Base-by-base conservation (phyloP, 495 filamentous ascomycete species). In the Cudoniella acicularis region DNA sequence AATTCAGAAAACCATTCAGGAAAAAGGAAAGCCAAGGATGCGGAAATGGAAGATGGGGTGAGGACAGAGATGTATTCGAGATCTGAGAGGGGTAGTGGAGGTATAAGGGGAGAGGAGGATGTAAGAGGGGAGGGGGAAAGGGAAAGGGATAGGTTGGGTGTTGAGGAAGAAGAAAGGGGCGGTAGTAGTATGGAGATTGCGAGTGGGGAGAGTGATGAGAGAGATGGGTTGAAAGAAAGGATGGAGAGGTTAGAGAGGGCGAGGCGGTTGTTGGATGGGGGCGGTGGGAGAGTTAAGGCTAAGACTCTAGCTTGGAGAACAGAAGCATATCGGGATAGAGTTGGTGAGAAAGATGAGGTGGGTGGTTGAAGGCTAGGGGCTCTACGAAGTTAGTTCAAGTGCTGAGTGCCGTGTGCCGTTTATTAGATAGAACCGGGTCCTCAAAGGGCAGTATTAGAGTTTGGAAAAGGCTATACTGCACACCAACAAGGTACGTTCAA, bases 191-290 rank as follows among this genome's bases (percentile, higher is more conserved):
- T 59, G 49, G 55, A 54, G 25, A 41, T 52, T 46, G 23, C n/a
- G 26, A 55, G 61, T 52, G 56, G 26, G 30, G 45, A 53, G 23
- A 64, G 54, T 52, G 51, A 50, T 50, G 36, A 48, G 47, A 2
- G 51, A 16, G 50, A 26, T 3, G 45, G 46, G 18, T 53, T 64
- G 18, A 61, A 46, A 18, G 46, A 50, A 48, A 61, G 49, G 22
- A 57, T 24, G 22, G 62, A 60, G 36, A 52, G 57, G 40, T 42
- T 61, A 17, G 57, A 64, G 26, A 52, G 57, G 25, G 53, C 62
- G 49, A 51, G 22, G 13, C 54, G 13, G 48, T 48, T 64, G 27
- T 46, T 64, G 45, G 49, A 60, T 53, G 20, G 56, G 46, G 42
- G 61, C 8, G 10, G 56, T 8, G 30, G 51, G 49, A 20, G 40